A percentile compares a stretch with the other conserved stretches of the same genome.
phyloP scores from a whole-genome alignment of 2,329 filamentous ascomycete genomes.

The Mycocentrospora acerina region DNA sequence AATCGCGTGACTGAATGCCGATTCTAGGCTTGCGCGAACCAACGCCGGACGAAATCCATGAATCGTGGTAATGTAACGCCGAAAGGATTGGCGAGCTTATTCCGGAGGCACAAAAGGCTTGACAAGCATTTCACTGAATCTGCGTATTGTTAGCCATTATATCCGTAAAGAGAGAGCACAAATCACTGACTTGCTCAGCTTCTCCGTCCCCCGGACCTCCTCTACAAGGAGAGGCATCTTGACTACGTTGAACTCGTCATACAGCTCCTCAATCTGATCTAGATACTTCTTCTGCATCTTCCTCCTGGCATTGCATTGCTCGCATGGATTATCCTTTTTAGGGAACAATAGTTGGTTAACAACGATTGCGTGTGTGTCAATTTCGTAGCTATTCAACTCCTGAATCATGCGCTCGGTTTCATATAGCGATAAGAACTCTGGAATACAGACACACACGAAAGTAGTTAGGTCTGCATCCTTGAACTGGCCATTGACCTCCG shows the following conservation, averaged over 20 bases:
- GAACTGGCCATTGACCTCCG: slow-evolving; percentile 96
- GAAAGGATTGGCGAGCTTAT: slow-evolving; percentile 29
- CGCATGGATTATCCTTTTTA: slow-evolving; percentile 78
- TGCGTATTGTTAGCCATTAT: slow-evolving; percentile 18
- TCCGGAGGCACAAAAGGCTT: slow-evolving; percentile 70
- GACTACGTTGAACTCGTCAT: slow-evolving; percentile 98
- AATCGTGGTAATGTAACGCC: slow-evolving; percentile 20
- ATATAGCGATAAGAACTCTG: slow-evolving; percentile 94
- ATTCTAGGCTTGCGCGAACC: no score
- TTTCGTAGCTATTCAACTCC: slow-evolving; percentile 87
- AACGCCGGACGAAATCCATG: slow-evolving; percentile 3
- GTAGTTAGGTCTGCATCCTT: slow-evolving; percentile 95
- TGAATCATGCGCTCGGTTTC: slow-evolving; percentile 99
- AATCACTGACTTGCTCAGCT: slow-evolving; percentile 66
- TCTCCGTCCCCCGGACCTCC: slow-evolving; percentile 94
- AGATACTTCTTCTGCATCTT: slow-evolving; percentile 99
- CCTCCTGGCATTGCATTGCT: slow-evolving; percentile 89
- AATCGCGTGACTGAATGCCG: no score
- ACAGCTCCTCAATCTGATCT: slow-evolving; percentile 96
- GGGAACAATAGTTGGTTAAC: slow-evolving; percentile 98
- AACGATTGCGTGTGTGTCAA: slow-evolving; percentile 96
- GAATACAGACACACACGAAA: slow-evolving; percentile 97
- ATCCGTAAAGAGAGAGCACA: not conserved
- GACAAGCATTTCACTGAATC: slow-evolving; percentile 81
- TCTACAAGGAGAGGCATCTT: slow-evolving; percentile 96